Percentiles rank a stretch among this genome's conserved stretches.
phyloP scores from a whole-genome alignment of 2,329 filamentous ascomycete genomes.

The Penicillium sp. region DNA sequence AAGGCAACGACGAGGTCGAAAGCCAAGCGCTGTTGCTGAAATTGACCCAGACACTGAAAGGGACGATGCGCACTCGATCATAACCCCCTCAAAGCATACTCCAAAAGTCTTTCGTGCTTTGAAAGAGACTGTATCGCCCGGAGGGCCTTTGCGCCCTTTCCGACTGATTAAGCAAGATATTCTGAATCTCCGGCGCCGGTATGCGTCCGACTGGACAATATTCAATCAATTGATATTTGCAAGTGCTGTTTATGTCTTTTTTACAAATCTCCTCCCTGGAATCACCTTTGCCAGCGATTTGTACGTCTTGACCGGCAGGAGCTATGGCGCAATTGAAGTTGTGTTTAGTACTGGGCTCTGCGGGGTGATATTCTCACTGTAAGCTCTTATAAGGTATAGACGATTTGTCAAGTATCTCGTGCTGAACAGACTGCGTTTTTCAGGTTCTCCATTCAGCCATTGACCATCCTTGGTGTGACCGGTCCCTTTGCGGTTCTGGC shows the following conservation, averaged over 20 bases:
- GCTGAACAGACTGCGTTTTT: background rate
- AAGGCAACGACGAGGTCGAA: conserved; percentile 26
- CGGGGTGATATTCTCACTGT: conserved; percentile 67
- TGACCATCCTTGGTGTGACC: conserved; percentile 69
- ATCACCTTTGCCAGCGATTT: conserved; percentile 71
- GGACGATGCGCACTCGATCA: conserved; percentile 41
- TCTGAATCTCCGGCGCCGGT: conserved; percentile 53
- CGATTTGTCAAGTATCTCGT: background rate
- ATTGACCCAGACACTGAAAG: conserved; percentile 25
- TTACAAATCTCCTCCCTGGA: conserved; percentile 68
- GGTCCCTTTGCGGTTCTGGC: conserved; percentile 71
- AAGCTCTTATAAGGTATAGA: background rate
- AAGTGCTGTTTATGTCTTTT: conserved; percentile 69
- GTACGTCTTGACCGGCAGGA: conserved; percentile 65
- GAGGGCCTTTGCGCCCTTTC: conserved; percentile 57
- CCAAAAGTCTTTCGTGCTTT: conserved; percentile 37
- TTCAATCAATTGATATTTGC: conserved; percentile 70
- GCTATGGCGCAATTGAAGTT: conserved; percentile 70
- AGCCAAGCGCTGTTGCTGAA: conserved; percentile 1
- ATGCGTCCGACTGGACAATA: conserved; percentile 59
- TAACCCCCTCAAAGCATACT: conserved; percentile 45
- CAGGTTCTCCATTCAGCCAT: conserved; percentile 64
- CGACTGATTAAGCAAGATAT: conserved; percentile 59
- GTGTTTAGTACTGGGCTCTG: conserved; percentile 70
- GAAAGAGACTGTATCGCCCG: conserved; percentile 37